phyloP scores from a whole-genome alignment of 257 asterid genomes.

The Solanum bulbocastanum region DNA sequence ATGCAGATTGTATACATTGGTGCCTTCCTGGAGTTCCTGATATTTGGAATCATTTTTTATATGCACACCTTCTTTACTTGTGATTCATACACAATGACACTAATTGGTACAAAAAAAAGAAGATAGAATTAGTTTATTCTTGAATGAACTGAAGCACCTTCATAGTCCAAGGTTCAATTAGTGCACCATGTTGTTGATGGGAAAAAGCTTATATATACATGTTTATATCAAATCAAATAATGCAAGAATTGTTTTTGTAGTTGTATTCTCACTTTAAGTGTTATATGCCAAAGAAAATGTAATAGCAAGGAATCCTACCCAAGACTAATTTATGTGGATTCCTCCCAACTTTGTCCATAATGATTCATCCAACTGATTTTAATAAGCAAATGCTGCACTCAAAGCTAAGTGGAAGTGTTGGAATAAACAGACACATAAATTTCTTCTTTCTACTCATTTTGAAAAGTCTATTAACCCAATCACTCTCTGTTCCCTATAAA shows the following conservation, averaged over 20 bases:
- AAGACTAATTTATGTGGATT: background rate
- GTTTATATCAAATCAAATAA: background rate
- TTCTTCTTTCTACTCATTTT: background rate
- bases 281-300: background rate
- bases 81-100: background rate
- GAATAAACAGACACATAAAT: background rate
- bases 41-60: conserved; percentile 60
- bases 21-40: conserved; percentile 85
- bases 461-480: background rate
- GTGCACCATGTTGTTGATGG: background rate
- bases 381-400: background rate
- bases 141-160: background rate
- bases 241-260: background rate
- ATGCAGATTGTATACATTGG: conserved; percentile 66
- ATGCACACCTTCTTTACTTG: conserved; percentile 29
- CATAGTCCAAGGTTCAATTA: background rate
- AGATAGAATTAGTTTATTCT: background rate
- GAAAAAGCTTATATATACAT: background rate
- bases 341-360: background rate
- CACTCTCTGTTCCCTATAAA: background rate
- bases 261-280: background rate
- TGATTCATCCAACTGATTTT: background rate
- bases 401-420: background rate
- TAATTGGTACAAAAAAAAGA: background rate
- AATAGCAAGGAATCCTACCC: background rate